Percentiles rank a stretch among this genome's conserved stretches.
Conservation (phyloP, 1,139 yeast species). For the Saccharomyces hybrid region DNA sequence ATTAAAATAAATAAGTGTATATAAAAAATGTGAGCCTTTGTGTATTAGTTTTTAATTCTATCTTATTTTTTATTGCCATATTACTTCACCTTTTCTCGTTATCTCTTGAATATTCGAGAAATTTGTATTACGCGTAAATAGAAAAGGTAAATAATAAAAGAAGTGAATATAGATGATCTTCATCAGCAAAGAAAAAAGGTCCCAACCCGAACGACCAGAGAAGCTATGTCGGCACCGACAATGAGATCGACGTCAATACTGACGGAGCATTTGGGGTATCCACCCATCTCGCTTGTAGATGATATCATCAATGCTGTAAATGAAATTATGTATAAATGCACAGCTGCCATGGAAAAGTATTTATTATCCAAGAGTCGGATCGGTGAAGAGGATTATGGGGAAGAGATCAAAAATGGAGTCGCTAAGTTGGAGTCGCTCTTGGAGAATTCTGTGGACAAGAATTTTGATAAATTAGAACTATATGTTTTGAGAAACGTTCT, state of each 20-base stretch:
- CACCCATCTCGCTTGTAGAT: constrained; percentile 80
- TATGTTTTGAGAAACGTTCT: constrained; percentile 74
- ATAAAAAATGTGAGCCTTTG: neutral
- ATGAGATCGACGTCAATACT: constrained; percentile 49
- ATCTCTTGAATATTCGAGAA: neutral
- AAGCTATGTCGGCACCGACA: constrained; percentile 37
- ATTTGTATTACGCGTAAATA: neutral
- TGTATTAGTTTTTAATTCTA: neutral
- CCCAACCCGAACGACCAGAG: neutral
- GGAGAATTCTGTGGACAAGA: constrained; percentile 72
- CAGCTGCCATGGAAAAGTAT: constrained; percentile 69
- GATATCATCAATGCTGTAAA: constrained; percentile 88
- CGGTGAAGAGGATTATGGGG: constrained; percentile 23
- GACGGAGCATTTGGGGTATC: constrained; percentile 82
- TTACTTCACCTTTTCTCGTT: neutral
- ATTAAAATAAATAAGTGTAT: neutral
- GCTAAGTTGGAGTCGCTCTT: constrained; percentile 73
- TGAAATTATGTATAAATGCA: constrained; percentile 75
- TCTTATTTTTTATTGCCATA: neutral
- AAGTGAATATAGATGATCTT: neutral
- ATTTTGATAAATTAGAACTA: constrained; percentile 81
- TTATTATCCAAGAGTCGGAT: constrained; percentile 34
- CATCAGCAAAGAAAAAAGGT: neutral
- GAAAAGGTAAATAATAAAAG: neutral
- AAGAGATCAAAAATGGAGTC: constrained; percentile 68